phyloP scores from a whole-genome alignment of 73 alveolate genomes.

The Effrenium voratum region DNA sequence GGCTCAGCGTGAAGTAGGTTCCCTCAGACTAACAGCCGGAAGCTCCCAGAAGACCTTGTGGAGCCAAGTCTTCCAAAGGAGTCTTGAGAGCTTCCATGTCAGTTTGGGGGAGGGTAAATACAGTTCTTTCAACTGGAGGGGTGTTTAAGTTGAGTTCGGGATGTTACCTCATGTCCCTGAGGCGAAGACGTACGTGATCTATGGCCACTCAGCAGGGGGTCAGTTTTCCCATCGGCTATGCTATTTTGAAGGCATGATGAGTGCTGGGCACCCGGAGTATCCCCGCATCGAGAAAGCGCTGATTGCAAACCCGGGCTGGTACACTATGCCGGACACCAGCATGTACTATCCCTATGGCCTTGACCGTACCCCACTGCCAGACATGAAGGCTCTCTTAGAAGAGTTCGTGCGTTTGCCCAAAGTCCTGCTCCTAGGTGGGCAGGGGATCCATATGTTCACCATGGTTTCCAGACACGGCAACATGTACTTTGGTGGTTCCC shows the following conservation, averaged over 20 bases:
- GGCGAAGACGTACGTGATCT: background rate
- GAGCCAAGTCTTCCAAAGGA: too few relatives aligned
- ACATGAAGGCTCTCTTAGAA: background rate
- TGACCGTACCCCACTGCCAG: background rate
- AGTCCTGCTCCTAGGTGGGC: background rate
- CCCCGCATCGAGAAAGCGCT: background rate
- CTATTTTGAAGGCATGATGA: background rate
- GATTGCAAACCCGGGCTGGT: conserved; percentile 28
- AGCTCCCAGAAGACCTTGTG: too few relatives aligned
- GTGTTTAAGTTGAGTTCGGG: too few relatives aligned
- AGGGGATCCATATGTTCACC: too few relatives aligned
- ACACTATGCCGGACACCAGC: conserved; percentile 17
- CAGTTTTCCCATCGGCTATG: conserved; percentile 8
- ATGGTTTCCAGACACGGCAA: too few relatives aligned
- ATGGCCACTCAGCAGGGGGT: conserved; percentile 24
- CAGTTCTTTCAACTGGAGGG: too few relatives aligned
- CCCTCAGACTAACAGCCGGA: too few relatives aligned
- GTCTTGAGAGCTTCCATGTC: too few relatives aligned
- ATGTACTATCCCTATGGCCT: background rate
- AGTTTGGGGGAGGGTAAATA: too few relatives aligned
- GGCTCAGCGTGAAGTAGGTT: too few relatives aligned
- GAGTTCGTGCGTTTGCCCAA: conserved; percentile 31
- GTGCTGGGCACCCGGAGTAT: background rate
- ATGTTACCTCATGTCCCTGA: too few relatives aligned
- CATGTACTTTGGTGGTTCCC: too few relatives aligned